These are phyloP conservation scores for Calonectria pseudoturangicola DNA, from an alignment of 2,329 filamentous ascomycete genomes.

Conservation along the genomic window DNA sequence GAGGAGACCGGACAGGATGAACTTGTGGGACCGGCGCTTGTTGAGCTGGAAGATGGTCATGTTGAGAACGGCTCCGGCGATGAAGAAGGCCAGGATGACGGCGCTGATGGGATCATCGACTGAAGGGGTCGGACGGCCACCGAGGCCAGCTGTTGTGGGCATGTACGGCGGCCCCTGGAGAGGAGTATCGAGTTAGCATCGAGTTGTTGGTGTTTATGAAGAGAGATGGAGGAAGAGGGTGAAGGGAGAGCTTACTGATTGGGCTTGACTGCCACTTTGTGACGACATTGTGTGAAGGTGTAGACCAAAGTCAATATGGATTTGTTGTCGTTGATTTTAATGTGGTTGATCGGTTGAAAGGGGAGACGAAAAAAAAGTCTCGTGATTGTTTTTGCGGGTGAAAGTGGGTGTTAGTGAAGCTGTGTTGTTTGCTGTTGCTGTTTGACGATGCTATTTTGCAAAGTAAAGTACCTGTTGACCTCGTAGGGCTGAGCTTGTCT, in stretches of 20 bases:
- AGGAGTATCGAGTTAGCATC: slow-evolving; percentile 19
- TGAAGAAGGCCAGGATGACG: slow-evolving; percentile 77
- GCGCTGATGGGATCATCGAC: slow-evolving; percentile 80
- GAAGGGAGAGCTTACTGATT: slow-evolving; percentile 40
- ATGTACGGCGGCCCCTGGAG: slow-evolving; percentile 61
- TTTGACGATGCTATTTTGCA: background rate
- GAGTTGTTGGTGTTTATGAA: background rate
- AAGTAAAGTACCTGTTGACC: background rate
- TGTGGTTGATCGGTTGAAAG: background rate
- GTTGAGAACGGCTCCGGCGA: slow-evolving; percentile 71
- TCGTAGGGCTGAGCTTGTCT: slow-evolving; percentile 25
- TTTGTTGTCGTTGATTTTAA: background rate
- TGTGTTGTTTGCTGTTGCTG: background rate
- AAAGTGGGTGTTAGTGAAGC: slow-evolving; percentile 10
- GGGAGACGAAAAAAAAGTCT: background rate
- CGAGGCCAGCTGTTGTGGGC: slow-evolving; percentile 68
- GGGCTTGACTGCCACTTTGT: slow-evolving; percentile 32
- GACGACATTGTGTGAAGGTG: slow-evolving; percentile 44
- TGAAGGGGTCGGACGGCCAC: slow-evolving; percentile 72
- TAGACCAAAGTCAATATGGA: too few species aligned
- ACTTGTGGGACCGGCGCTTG: slow-evolving; percentile 71
- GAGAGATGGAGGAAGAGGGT: background rate
- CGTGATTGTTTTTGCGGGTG: background rate
- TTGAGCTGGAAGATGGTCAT: slow-evolving; percentile 75
- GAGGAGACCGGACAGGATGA: slow-evolving; percentile 74